Evolutionary conservation across 805 yeast genomes (phyloP).

Genomic region (Pichia gijzeniarum): DNA sequence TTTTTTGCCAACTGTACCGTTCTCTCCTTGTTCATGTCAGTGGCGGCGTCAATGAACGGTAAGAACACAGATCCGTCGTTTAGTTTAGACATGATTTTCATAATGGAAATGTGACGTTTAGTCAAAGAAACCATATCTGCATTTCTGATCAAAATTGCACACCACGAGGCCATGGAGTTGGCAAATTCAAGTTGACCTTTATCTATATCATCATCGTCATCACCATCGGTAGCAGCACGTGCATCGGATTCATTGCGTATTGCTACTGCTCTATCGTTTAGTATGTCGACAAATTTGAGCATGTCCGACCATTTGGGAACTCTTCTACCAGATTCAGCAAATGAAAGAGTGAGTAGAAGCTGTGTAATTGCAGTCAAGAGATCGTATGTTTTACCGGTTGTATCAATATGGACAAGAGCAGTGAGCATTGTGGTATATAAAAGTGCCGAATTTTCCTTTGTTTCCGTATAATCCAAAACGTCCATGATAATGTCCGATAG

Average conservation of each 20-base stretch:
- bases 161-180: slow-evolving; percentile 36
- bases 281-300: slow-evolving; percentile 14
- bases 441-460: slow-evolving; percentile 37
- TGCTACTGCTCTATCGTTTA: slow-evolving; percentile 10
- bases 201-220: slow-evolving; percentile 12
- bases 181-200: slow-evolving; percentile 15
- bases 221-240: too few species aligned
- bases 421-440: slow-evolving; percentile 36
- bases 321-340: slow-evolving; percentile 67
- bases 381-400: slow-evolving; percentile 13
- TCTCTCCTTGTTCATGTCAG: slow-evolving; percentile 38
- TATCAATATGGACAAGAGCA: slow-evolving; percentile 10
- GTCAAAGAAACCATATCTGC: slow-evolving; percentile 38
- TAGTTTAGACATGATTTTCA: slow-evolving; percentile 34
- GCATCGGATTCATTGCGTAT: slow-evolving; percentile 2
- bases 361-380: slow-evolving; percentile 31
- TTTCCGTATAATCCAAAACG: slow-evolving; percentile 46
- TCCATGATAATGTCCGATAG: slow-evolving; percentile 53
- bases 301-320: slow-evolving; percentile 44
- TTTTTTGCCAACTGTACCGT: slow-evolving; percentile 39
- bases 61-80: slow-evolving; percentile 35
- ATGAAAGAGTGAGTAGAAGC: slow-evolving; percentile 42
- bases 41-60: slow-evolving; percentile 41
- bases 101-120: slow-evolving; percentile 38
- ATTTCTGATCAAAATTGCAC: slow-evolving; percentile 49